Evolutionary conservation across 345 rosid species (phyloP).

Genomic region (Litchi chinensis): DNA sequence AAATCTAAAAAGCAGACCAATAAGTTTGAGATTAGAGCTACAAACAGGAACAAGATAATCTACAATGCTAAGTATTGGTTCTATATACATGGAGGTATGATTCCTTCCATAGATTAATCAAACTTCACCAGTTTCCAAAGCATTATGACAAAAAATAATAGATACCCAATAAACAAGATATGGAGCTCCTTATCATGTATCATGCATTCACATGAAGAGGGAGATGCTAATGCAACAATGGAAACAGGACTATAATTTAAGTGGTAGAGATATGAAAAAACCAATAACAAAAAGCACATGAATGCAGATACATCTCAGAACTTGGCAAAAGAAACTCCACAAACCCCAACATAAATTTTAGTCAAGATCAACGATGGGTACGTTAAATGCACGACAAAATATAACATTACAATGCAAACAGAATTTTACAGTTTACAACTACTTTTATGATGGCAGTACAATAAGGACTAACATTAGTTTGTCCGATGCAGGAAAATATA

Average conservation of each 20-base stretch:
- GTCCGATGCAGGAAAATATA: neutral
- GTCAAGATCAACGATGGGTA: neutral
- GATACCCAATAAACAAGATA: neutral
- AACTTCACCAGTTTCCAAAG: neutral
- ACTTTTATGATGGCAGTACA: neutral
- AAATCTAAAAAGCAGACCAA: too few species aligned
- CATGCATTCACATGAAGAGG: neutral
- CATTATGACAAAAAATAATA: neutral
- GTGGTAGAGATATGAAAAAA: neutral
- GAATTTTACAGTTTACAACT: neutral
- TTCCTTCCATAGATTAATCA: neutral
- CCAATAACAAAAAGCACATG: neutral
- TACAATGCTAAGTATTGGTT: neutral
- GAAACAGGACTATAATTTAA: neutral
- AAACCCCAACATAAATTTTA: neutral
- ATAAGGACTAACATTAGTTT: neutral
- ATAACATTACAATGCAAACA: neutral
- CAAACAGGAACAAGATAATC: neutral
- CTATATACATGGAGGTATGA: neutral
- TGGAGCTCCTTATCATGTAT: slow-evolving; percentile 1
- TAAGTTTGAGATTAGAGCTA: neutral
- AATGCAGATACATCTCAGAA: neutral
- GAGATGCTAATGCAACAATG: neutral
- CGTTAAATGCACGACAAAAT: neutral
- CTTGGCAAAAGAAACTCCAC: slow-evolving; percentile 1